Evolutionary conservation across 768 basidiomycete genomes (phyloP), one percentile per base, ranked within the genome.

Genomic region (Lactarius sp.): DNA sequence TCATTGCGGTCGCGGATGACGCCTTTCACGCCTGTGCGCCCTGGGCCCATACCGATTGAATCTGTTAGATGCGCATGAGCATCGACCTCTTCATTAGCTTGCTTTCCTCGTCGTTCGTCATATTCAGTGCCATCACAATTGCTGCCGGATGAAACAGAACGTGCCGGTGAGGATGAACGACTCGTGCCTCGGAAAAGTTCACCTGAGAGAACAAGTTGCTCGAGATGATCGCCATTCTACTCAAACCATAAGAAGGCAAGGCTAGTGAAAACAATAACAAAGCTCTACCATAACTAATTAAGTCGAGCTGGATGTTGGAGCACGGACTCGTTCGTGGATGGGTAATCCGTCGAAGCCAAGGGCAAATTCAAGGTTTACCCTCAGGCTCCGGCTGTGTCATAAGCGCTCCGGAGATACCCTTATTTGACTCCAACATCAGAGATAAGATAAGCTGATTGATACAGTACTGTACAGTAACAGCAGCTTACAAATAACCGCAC

Each of bases 21-120:
- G 31, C 92, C 91, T 68, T 94, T 94, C 52, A 93, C 92, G 22
- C 92, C 92, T 6, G 92, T 94, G 33, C 92, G 80, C 4, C 91
- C 91, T 10, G 88, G 88, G 4, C 87, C 89, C 87, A 92, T 88
- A 9, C 92, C 90, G 55, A 92, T 90, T 13, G 86, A 85, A 59
- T 87, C 83, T 53, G 77, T 71, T 64, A 75, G 73, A 8, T 59
- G 65, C 62, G 69, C 76, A 73, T 58, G 79, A 69, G 76, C 61
- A 66, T 83, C 78, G 42, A 79, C 80, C 61, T 79, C 79, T 63
- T 80, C 78, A 20, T 56, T 51, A 3, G 18, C 18, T 8, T 20
- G 52, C 7, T 34, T 52, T 9, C 51, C 27, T 52, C 42, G 79
- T 52, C 76, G 77, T 66, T 77, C 79, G 18, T 77, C 73, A 44